Percentiles rank a stretch among this genome's conserved stretches.
phyloP scores from a whole-genome alignment of 1,284 basidiomycete species.

The Cystobasidium slooffiae region DNA sequence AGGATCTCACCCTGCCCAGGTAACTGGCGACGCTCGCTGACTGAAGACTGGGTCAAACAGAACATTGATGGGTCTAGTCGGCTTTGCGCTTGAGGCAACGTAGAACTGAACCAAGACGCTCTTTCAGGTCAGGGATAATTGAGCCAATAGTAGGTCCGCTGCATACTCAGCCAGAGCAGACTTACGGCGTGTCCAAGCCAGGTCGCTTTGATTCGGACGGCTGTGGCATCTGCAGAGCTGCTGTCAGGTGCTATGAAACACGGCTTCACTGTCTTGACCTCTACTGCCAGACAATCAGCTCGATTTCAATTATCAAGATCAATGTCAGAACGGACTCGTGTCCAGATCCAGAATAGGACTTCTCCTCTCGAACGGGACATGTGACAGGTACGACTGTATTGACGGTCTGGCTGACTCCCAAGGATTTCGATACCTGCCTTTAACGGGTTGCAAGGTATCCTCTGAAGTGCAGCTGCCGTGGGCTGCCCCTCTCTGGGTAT shows the following conservation, averaged over 20 bases:
- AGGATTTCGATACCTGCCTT: too few species aligned
- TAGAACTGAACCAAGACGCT: neutral
- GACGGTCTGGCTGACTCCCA: too few species aligned
- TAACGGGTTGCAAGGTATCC: too few species aligned
- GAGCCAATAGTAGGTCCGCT: too few species aligned
- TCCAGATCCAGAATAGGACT: too few species aligned
- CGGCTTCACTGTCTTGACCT: neutral
- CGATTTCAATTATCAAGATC: too few species aligned
- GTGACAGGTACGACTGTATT: too few species aligned
- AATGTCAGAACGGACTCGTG: too few species aligned
- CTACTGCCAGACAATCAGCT: too few species aligned
- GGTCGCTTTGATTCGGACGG: conserved; percentile 38
- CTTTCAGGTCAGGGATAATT: neutral
- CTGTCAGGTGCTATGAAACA: conserved; percentile 20
- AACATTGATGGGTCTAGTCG: conserved; percentile 41
- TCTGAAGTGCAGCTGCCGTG: too few species aligned
- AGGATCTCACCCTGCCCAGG: conserved; percentile 17
- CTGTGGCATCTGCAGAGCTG: neutral
- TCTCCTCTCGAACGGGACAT: too few species aligned
- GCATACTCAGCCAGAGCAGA: neutral
- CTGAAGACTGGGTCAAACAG: conserved; percentile 55
- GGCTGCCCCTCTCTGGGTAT: too few species aligned
- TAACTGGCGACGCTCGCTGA: conserved; percentile 51
- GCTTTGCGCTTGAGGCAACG: neutral
- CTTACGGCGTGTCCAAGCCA: conserved; percentile 51